Percentiles rank a stretch among this genome's conserved stretches.
These are phyloP conservation scores for Xerocomellus amylosporus DNA, from an alignment of 768 basidiomycete species.

Conservation along the genomic window DNA sequence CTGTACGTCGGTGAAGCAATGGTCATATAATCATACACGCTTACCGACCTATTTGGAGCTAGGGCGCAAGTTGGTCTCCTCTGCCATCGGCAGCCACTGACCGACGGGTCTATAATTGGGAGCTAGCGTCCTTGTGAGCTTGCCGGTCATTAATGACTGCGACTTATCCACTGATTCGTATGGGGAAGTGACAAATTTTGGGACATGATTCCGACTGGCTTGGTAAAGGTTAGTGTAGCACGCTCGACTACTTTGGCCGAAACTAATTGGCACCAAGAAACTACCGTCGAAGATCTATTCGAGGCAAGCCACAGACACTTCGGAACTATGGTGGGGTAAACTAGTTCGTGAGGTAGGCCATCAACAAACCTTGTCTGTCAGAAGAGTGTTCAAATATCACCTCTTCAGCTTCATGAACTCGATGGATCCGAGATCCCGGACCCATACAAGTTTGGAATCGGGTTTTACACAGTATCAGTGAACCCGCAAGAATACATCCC, in stretches of 20 bases:
- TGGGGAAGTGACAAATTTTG: conserved; percentile 42
- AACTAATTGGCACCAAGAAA: conserved; percentile 27
- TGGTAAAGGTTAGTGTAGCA: conserved; percentile 35
- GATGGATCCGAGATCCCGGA: conserved; percentile 35
- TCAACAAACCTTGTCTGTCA: not conserved
- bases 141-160: not conserved
- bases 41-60: not conserved
- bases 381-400: not conserved
- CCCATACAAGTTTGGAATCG: conserved; percentile 36
- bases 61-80: conserved; percentile 51
- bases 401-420: conserved; percentile 33
- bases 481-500: conserved; percentile 51
- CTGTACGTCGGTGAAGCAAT: conserved; percentile 31
- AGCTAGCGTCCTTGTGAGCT: conserved; percentile 42
- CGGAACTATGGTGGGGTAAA: conserved; percentile 38
- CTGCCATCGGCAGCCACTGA: conserved; percentile 37
- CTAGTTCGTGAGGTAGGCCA: conserved; percentile 39
- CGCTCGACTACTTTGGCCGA: not conserved
- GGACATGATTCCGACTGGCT: conserved; percentile 44
- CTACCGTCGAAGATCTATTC: conserved; percentile 38
- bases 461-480: conserved; percentile 46
- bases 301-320: conserved; percentile 13
- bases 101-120: conserved; percentile 37
- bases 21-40: not conserved
- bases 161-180: conserved; percentile 4